Percentiles rank a stretch among this genome's conserved stretches.
Conservation (phyloP, 306 rosid species). For the Quercus aquifolioides region DNA sequence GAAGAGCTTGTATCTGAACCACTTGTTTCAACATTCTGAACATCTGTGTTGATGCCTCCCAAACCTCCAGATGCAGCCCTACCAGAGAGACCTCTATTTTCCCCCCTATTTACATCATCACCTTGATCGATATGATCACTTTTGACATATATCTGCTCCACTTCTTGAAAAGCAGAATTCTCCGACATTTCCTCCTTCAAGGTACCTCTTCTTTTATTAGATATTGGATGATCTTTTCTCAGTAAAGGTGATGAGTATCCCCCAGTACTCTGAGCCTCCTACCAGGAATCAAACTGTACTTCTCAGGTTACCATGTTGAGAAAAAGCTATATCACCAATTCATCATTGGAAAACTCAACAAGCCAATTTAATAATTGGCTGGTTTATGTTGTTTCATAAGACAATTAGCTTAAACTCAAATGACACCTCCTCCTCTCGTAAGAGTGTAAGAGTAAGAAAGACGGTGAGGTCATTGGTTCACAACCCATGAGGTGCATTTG, state of each 20-base stretch:
- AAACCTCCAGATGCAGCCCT: conserved; percentile 46
- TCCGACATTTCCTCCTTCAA: conserved; percentile 71
- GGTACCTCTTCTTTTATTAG: conserved; percentile 42
- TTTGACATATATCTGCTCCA: conserved; percentile 41
- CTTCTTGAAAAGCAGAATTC: conserved; percentile 59
- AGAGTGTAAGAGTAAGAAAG: too few relatives aligned
- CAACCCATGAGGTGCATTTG: too few relatives aligned
- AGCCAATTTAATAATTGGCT: conserved; percentile 23
- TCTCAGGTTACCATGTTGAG: conserved; percentile 34
- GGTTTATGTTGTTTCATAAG: neutral
- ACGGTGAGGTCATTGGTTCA: too few relatives aligned
- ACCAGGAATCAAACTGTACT: conserved; percentile 48
- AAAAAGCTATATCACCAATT: conserved; percentile 19
- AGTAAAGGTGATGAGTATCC: conserved; percentile 44
- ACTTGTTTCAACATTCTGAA: conserved; percentile 78
- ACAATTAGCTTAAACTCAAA: neutral
- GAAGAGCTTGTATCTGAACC: conserved; percentile 83
- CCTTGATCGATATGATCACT: conserved; percentile 42
- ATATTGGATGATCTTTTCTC: conserved; percentile 39
- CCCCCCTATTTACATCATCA: conserved; percentile 36
- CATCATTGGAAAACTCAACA: conserved; percentile 18
- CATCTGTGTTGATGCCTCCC: conserved; percentile 48
- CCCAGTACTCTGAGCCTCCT: conserved; percentile 67
- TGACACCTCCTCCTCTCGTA: too few relatives aligned
- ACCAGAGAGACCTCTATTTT: conserved; percentile 45